Evolutionary conservation across 176 grass and related monocot species (phyloP).

Genomic region (Carex littledalei): DNA sequence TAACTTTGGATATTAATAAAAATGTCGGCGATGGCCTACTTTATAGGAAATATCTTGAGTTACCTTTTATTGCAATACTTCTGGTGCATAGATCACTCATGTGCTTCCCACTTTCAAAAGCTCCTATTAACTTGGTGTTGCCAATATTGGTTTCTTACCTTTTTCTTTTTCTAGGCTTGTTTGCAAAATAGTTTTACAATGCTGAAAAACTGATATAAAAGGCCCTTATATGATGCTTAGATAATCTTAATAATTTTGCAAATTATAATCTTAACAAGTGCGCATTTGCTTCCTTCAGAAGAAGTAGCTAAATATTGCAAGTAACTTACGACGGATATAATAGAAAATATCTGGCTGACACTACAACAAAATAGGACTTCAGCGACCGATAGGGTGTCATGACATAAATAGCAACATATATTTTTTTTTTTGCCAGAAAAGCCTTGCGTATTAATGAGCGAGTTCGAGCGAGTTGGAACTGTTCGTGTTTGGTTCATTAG

Average conservation of each 20-base stretch:
- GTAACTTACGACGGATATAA: neutral
- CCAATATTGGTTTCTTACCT: too few relatives aligned
- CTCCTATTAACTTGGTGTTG: neutral
- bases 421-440: neutral
- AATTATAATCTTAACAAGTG: neutral
- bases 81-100: neutral
- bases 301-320: neutral
- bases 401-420: neutral
- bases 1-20: too few relatives aligned
- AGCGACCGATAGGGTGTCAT: too few relatives aligned
- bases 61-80: neutral
- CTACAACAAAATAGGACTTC: too few relatives aligned
- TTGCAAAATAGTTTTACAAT: neutral
- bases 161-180: neutral
- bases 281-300: neutral
- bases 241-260: neutral
- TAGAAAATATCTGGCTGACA: neutral
- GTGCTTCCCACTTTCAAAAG: constrained; percentile 8
- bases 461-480: too few relatives aligned
- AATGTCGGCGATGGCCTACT: too few relatives aligned
- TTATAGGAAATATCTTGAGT: too few relatives aligned
- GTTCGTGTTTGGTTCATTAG: too few relatives aligned
- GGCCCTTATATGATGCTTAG: too few relatives aligned
- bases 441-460: too few relatives aligned
- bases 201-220: neutral